A percentile compares a stretch with the other conserved stretches of the same genome.
phyloP scores from a whole-genome alignment of 2,329 filamentous ascomycete genomes.

The Xylaria sp. region DNA sequence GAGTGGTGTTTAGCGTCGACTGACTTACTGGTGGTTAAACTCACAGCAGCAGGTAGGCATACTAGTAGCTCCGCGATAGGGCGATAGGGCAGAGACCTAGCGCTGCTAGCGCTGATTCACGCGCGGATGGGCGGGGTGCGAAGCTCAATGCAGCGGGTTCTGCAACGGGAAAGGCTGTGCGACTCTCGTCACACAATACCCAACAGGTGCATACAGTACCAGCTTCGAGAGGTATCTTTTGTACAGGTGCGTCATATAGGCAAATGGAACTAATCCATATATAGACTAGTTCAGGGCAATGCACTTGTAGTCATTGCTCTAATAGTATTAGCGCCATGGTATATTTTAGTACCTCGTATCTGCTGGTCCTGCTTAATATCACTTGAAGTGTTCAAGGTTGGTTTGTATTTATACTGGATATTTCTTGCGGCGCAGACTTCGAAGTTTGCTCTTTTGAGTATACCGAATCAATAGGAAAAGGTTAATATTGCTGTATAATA shows the following conservation, averaged over 20 bases:
- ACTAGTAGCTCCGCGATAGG: background rate
- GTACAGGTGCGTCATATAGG: background rate
- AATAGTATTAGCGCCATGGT: background rate
- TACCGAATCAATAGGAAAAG: background rate
- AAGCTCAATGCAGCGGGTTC: conserved; percentile 10
- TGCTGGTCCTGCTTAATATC: too few species aligned
- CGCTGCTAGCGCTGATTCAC: conserved; percentile 32
- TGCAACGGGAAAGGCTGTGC: conserved; percentile 25
- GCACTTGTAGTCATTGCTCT: background rate
- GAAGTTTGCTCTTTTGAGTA: background rate
- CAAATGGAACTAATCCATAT: background rate
- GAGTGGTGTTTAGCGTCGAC: background rate
- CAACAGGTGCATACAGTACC: background rate
- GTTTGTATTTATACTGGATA: background rate
- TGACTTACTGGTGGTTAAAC: background rate
- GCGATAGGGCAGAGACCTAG: conserved; percentile 25
- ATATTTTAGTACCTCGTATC: background rate
- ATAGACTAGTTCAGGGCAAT: background rate
- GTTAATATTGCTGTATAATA: background rate
- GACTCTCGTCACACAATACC: conserved; percentile 20
- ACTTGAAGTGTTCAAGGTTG: too few species aligned
- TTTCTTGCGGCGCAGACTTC: background rate
- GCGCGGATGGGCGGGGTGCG: conserved; percentile 23
- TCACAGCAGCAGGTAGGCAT: background rate
- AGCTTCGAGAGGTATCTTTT: background rate